Percentiles rank a stretch among this genome's conserved stretches.
These are phyloP conservation scores for Globisporangium spiculum DNA, from an alignment of 352 stramenopile species.

Conservation along the genomic window DNA sequence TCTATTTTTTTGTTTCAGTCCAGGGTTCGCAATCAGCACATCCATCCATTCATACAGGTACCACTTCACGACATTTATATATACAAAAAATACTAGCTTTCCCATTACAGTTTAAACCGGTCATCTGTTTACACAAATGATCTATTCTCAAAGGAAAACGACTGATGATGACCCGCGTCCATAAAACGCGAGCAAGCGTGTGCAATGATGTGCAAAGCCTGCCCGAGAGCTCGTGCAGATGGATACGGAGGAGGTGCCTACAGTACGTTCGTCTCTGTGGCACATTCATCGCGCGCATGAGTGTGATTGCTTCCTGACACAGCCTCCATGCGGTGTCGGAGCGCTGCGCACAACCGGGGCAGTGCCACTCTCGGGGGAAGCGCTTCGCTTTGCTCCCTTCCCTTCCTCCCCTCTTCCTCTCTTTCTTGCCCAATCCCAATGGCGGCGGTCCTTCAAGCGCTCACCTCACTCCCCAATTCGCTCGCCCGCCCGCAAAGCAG, in stretches of 20 bases:
- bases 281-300: background rate
- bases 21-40: background rate
- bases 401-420: background rate
- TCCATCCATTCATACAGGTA: background rate
- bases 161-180: background rate
- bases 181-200: background rate
- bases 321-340: background rate
- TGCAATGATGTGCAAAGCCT: background rate
- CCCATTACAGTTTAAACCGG: background rate
- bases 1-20: background rate
- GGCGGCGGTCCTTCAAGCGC: background rate
- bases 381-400: background rate
- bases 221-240: background rate
- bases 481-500: background rate
- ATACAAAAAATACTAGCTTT: background rate
- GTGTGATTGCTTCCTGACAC: background rate
- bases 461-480: slow-evolving; percentile 7
- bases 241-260: background rate
- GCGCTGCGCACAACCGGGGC: background rate
- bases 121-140: background rate
- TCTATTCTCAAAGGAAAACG: background rate
- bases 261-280: background rate
- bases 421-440: background rate
- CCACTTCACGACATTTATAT: background rate
- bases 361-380: background rate